Evolutionary conservation across 139 green algal genomes (phyloP).

Genomic region (Nannochloris sp.): DNA sequence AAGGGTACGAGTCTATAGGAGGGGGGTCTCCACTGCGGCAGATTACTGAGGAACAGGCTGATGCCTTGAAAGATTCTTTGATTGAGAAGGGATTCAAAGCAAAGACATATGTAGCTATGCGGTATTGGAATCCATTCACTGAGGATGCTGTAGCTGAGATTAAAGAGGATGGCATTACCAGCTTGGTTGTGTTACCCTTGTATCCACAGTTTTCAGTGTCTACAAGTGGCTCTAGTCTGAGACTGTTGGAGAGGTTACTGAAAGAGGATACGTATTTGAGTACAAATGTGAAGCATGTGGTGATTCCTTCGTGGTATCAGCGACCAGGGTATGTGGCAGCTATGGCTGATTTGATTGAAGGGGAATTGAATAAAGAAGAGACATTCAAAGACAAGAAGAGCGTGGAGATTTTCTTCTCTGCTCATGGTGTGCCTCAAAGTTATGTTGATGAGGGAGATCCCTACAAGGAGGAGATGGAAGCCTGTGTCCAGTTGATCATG

Average conservation of each 20-base stretch:
- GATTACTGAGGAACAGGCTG: conserved; percentile 92
- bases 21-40: conserved; percentile 84
- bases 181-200: conserved; percentile 87
- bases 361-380: conserved; percentile 44
- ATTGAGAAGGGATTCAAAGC: conserved; percentile 28
- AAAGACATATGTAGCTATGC: conserved; percentile 94
- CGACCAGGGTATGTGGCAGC: conserved; percentile 83
- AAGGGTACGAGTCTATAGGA: conserved; percentile 92
- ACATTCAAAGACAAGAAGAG: conserved; percentile 35
- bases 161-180: conserved; percentile 74
- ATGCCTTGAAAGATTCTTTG: conserved; percentile 57
- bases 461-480: conserved; percentile 98
- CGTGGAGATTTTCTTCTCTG: conserved; percentile 88
- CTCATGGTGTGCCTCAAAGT: conserved; percentile 91
- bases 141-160: conserved; percentile 41
- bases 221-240: conserved; percentile 82
- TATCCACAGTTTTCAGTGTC: conserved; percentile 97
- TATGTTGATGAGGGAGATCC: conserved; percentile 95
- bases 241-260: conserved; percentile 81
- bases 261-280: conserved; percentile 31
- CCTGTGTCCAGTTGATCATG: conserved; percentile 95
- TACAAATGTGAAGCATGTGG: conserved; percentile 31
- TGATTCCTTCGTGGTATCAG: conserved; percentile 67
- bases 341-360: conserved; percentile 88
- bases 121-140: conserved; percentile 99